These are phyloP conservation scores for Carex scoparia DNA, from an alignment of 176 grass and related monocot species.

Conservation along the genomic window DNA sequence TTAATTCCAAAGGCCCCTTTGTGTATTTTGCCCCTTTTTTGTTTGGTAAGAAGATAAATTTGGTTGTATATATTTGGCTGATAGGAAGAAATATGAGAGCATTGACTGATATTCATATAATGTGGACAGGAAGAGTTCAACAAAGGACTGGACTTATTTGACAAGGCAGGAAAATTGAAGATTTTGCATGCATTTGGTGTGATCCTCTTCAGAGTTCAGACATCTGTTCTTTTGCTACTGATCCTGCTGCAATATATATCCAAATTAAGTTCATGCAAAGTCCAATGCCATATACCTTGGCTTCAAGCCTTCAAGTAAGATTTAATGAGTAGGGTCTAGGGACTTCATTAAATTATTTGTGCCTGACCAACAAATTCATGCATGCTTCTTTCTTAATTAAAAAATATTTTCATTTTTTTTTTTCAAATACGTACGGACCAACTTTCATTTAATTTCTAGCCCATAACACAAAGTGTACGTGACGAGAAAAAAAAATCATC, in stretches of 20 bases:
- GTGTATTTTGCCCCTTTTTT: not conserved
- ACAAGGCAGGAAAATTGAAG: not conserved
- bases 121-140: not conserved
- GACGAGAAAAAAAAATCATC: not conserved
- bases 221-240: not conserved
- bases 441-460: not conserved
- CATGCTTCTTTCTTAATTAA: not conserved
- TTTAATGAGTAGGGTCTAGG: conserved; percentile 8
- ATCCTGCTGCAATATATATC: not conserved
- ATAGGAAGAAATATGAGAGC: not conserved
- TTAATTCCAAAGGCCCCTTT: no score
- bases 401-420: not conserved
- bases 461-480: not conserved
- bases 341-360: not conserved
- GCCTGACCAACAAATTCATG: not conserved
- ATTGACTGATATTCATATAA: not conserved
- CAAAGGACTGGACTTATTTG: not conserved
- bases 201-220: not conserved
- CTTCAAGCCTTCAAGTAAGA: not conserved
- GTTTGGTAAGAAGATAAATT: not conserved
- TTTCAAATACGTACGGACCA: not conserved
- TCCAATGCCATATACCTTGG: not conserved
- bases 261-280: conserved; percentile 1
- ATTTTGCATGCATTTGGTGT: conserved; percentile 6
- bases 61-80: not conserved